Evolutionary conservation across 2,329 filamentous ascomycete species (phyloP), one percentile per base, ranked within the genome.

Genomic region (Akanthomyces dipterigenus): DNA sequence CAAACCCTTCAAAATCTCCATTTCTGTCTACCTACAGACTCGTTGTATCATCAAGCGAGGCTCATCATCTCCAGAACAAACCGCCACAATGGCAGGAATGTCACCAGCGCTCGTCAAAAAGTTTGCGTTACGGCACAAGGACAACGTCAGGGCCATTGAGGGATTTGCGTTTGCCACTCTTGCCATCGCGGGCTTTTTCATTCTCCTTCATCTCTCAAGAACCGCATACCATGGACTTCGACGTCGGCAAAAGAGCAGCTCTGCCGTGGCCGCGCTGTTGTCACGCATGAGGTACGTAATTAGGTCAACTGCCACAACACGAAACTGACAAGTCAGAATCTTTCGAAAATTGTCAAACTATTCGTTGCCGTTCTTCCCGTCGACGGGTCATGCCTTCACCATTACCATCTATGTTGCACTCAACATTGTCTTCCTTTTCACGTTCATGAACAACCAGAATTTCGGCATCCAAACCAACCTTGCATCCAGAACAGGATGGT

Each of bases 401-500:
- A 64, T 73, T 34, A 42, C 65, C 11, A 36, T 66, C 5, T 78
- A 75, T 38, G 12, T 74, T 7, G 65, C 64, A 5, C 67, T 76
- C 51, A 78, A 78, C 53, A 16, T 75, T 18, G 61, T 70, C 18
- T 62, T 72, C 20, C 65, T 68, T 6, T 73, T 78, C 48, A 69
- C 68, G 9, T 70, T 73, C 58, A 62, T 73, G n/a, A 68, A 76
- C 59, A 69, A 70, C 51, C 62, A 66, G 12, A 69, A 67, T 24
- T 64, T 75, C 64, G 51, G 67, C 0, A 62, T 71, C 31, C 63
- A 68, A 31, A 67, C 70, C 24, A 77, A 76, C 57, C 48, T 78
- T n/a, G 73, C 71, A 2, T 70, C 76, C 24, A 67, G 76, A 45
- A 67, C 73, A 16, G 76, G 70, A 61, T 78, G 76, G 76, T 76